A percentile compares a stretch with the other conserved stretches of the same genome.
Evolutionary conservation across 148 eudicot species (phyloP).

Genomic region (Tetragonia tetragonoides): DNA sequence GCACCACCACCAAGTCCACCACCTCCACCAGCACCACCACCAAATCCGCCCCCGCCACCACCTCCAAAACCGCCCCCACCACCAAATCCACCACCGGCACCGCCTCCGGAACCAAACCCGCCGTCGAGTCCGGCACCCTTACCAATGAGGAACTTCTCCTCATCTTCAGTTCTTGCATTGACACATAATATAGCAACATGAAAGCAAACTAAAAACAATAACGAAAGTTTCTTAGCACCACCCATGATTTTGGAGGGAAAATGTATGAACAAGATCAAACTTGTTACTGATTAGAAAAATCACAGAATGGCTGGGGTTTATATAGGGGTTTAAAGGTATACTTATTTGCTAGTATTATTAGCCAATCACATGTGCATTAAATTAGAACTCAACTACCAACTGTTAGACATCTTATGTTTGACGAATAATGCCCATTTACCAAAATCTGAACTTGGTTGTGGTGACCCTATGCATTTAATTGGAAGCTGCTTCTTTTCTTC

Average conservation of each 20-base stretch:
- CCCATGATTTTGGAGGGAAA: slow-evolving; percentile 28
- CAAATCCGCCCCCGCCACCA: slow-evolving; percentile 4
- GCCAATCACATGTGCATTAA: slow-evolving; percentile 23
- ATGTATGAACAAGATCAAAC: not conserved
- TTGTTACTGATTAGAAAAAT: slow-evolving; percentile 7
- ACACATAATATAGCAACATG: slow-evolving; percentile 28
- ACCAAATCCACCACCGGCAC: slow-evolving; percentile 8
- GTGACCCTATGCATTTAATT: not conserved
- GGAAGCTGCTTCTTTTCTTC: slow-evolving; percentile 9
- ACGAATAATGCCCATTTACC: not conserved
- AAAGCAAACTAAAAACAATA: slow-evolving; percentile 42
- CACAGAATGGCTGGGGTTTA: slow-evolving; percentile 5
- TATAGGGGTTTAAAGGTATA: slow-evolving; percentile 19
- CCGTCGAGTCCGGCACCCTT: slow-evolving; percentile 39
- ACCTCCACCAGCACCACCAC: slow-evolving; percentile 7
- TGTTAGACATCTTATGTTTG: slow-evolving; percentile 16
- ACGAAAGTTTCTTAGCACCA: slow-evolving; percentile 27
- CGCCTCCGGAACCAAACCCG: slow-evolving; percentile 23
- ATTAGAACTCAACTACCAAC: slow-evolving; percentile 27
- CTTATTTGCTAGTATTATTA: slow-evolving; percentile 1
- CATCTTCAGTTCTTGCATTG: slow-evolving; percentile 28
- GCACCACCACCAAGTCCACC: not conserved
- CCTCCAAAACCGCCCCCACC: slow-evolving; percentile 19
- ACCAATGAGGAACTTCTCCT: slow-evolving; percentile 34
- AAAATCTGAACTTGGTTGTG: not conserved